These are phyloP conservation scores for Amanita jacksonii DNA, from an alignment of 768 basidiomycete genomes.

Conservation along the genomic window DNA sequence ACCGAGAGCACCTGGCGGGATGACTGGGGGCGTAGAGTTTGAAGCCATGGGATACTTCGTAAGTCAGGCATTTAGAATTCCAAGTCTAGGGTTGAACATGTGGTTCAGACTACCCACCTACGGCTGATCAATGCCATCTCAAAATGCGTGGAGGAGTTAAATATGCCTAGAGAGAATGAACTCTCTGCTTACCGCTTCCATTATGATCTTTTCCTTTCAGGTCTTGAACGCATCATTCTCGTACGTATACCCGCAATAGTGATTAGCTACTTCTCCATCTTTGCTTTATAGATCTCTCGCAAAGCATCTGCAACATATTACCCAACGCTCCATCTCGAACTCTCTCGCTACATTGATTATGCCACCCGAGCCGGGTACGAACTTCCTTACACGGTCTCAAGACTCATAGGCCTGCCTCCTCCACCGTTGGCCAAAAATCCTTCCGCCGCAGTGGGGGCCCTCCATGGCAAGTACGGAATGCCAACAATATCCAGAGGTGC, in stretches of 20 bases:
- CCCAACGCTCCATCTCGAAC: slow-evolving; percentile 87
- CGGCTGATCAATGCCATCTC: slow-evolving; percentile 78
- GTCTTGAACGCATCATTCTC: slow-evolving; percentile 82
- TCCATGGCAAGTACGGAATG: slow-evolving; percentile 12
- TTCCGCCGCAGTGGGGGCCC: slow-evolving; percentile 17
- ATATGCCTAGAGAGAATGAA: slow-evolving; percentile 57
- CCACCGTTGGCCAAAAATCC: slow-evolving; percentile 41
- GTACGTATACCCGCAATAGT: slow-evolving; percentile 34
- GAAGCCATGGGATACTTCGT: slow-evolving; percentile 97
- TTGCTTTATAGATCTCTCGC: slow-evolving; percentile 62
- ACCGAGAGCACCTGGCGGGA: slow-evolving; percentile 90
- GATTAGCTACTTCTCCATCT: slow-evolving; percentile 1
- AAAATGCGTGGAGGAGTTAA: slow-evolving; percentile 51
- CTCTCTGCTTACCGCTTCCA: slow-evolving; percentile 81
- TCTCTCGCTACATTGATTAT: slow-evolving; percentile 76
- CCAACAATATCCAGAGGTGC: slow-evolving; percentile 17
- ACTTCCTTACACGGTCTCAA: slow-evolving; percentile 72
- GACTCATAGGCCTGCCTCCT: slow-evolving; percentile 76
- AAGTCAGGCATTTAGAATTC: slow-evolving; percentile 20
- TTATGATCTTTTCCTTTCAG: slow-evolving; percentile 79
- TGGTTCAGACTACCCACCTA: slow-evolving; percentile 72
- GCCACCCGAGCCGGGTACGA: slow-evolving; percentile 60
- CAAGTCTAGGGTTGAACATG: not conserved
- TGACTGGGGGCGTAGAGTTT: slow-evolving; percentile 97
- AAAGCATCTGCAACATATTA: slow-evolving; percentile 95